Evolutionary conservation across 1,139 yeast genomes (phyloP), one percentile per base, ranked within the genome.

Genomic region (Taphrina deformans): DNA sequence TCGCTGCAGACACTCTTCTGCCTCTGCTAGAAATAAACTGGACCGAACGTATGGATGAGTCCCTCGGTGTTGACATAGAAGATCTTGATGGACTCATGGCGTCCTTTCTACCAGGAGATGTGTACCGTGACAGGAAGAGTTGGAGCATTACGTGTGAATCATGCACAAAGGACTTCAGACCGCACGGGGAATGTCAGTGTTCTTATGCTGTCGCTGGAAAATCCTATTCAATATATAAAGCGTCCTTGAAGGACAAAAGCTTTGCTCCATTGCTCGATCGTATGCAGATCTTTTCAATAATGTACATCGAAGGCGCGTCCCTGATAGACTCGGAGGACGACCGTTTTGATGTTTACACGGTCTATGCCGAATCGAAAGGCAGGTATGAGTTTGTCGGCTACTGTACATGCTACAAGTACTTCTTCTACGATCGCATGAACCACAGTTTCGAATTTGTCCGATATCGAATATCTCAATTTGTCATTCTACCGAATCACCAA

Each of bases 261-360:
- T 18, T 44, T n/a, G 27, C 59, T 5, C 21, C 51, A 12, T 29
- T n/a, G 18, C 61, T 87, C 71, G 78, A 80, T 65, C 78, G 98
- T 68, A 79, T 91, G 70, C 96, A 90, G 72, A 84, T 92, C 1
- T 82, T 93, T 71, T 89, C 89, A 24, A 77, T 92, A 55, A 78
- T 93, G 24, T 91, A 87, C 77, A 93, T 93, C 71, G 99, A 93
- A 75, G 98, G 96, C 0, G 99, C 97, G 0, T 86, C 96, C 1
- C 89, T 84, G 72, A 90, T 95, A 68, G 97, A 92, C 73, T 80
- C 81, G 45, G 76, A 77, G 0, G 98, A 93, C 74, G 81, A 82
- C 18, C 80, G 83, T 27, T 93, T 99, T 99, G 82, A 83, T 71
- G 68, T 83, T 26, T 81, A 77, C 73, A 59, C 81, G 69, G 59